phyloP scores from a whole-genome alignment of 1,139 yeast species.

The Scheffersomyces cryptocercus region DNA sequence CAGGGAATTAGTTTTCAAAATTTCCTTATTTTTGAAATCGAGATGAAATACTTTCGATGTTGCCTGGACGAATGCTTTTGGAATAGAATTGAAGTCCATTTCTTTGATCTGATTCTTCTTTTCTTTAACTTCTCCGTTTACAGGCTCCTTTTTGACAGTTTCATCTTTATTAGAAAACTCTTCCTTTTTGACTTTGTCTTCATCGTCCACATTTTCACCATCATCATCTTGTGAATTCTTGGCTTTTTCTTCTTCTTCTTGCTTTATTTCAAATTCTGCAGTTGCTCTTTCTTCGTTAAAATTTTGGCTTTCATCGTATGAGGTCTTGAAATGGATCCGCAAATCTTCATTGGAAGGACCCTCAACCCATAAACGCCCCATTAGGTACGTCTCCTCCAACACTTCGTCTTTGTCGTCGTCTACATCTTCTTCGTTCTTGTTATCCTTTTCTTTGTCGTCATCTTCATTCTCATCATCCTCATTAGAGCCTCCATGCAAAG shows the following conservation, averaged over 20 bases:
- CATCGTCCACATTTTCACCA: slow-evolving; percentile 10
- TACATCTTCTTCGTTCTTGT: slow-evolving; percentile 32
- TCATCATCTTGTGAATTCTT: slow-evolving; percentile 8
- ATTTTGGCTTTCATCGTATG: slow-evolving; percentile 29
- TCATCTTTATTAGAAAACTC: slow-evolving; percentile 1
- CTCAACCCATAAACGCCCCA: slow-evolving; percentile 92
- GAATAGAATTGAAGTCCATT: slow-evolving; percentile 15
- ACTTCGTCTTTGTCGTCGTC: slow-evolving; percentile 43
- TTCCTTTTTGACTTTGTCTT: slow-evolving; percentile 8
- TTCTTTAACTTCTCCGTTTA: slow-evolving; percentile 16
- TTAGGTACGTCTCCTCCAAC: slow-evolving; percentile 62
- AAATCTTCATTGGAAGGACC: slow-evolving; percentile 80
- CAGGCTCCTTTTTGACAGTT: neutral
- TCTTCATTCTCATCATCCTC: slow-evolving; percentile 36
- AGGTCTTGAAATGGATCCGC: slow-evolving; percentile 37
- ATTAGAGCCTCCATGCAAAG: slow-evolving; percentile 43
- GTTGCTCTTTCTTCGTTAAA: neutral
- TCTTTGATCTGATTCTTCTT: slow-evolving; percentile 4
- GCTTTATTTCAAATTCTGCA: slow-evolving; percentile 8
- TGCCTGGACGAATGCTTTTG: slow-evolving; percentile 19
- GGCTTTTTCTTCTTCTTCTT: slow-evolving; percentile 1
- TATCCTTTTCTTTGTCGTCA: slow-evolving; percentile 33
- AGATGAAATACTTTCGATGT: slow-evolving; percentile 20
- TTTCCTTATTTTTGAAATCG: slow-evolving; percentile 17
- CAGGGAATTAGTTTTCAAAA: slow-evolving; percentile 10